phyloP scores from a whole-genome alignment of 768 basidiomycete genomes.

The Lactarius trivialis region DNA sequence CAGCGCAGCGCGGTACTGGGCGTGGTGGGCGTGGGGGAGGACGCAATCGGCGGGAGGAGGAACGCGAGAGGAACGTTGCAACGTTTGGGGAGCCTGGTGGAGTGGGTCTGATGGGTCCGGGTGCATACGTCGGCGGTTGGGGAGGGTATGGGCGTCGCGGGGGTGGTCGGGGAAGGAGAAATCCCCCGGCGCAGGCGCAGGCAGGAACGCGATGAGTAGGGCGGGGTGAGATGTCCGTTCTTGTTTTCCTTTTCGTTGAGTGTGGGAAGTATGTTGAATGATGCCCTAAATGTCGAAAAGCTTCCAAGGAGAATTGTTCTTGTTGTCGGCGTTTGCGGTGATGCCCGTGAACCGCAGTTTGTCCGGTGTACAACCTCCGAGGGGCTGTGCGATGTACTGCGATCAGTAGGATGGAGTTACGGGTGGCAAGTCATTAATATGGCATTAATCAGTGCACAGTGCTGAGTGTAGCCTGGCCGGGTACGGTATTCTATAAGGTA shows the following conservation, averaged over 20 bases:
- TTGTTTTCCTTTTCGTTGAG: not conserved
- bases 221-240: not conserved
- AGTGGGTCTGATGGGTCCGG: conserved; percentile 69
- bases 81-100: conserved; percentile 86
- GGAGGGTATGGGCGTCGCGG: conserved; percentile 57
- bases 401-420: not conserved
- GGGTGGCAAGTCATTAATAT: not conserved
- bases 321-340: not conserved
- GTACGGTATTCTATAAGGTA: not conserved
- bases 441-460: not conserved
- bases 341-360: not conserved
- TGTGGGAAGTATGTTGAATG: not conserved
- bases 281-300: conserved; percentile 1
- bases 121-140: conserved; percentile 75
- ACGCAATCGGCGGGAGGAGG: conserved; percentile 71
- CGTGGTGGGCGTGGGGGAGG: conserved; percentile 46
- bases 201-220: conserved; percentile 18
- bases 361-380: not conserved
- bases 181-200: conserved; percentile 23
- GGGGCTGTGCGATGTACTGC: not conserved
- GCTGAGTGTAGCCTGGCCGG: too few relatives aligned
- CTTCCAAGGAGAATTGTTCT: not conserved
- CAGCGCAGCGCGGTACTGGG: conserved; percentile 36
- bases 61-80: conserved; percentile 75
- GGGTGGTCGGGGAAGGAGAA: conserved; percentile 37